These are phyloP conservation scores for Kokia cookei DNA, from an alignment of 441 rosid species.

Conservation along the genomic window DNA sequence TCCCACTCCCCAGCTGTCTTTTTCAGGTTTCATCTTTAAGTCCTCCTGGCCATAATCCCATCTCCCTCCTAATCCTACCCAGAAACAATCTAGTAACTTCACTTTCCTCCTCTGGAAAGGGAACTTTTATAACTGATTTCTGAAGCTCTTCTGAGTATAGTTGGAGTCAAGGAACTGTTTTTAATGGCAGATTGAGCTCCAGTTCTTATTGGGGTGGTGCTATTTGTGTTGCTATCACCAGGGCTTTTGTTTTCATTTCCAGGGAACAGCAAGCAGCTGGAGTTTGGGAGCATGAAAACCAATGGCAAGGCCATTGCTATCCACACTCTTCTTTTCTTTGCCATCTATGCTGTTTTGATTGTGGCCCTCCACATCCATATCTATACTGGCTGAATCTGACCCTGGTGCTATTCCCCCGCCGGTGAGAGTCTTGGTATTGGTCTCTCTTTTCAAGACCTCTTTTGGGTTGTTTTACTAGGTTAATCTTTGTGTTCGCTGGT, in stretches of 20 bases:
- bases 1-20: not conserved
- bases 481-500: not conserved
- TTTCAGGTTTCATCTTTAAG: not conserved
- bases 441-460: conserved; percentile 1
- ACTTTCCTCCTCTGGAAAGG: not conserved
- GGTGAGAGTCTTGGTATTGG: conserved; percentile 7
- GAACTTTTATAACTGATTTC: not conserved
- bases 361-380: conserved; percentile 73
- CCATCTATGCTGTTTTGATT: conserved; percentile 62
- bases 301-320: conserved; percentile 78
- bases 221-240: conserved; percentile 76
- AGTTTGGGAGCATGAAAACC: conserved; percentile 84
- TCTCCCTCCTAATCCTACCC: not conserved
- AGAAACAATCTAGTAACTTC: not conserved
- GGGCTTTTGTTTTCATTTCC: conserved; percentile 80
- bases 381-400: conserved; percentile 48
- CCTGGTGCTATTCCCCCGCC: not conserved
- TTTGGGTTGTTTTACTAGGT: not conserved
- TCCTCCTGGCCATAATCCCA: not conserved
- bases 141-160: not conserved
- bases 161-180: not conserved
- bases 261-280: conserved; percentile 50
- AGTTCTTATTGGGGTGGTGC: conserved; percentile 67
- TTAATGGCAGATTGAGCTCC: conserved; percentile 95
- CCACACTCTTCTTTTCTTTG: conserved; percentile 81